Evolutionary conservation across 306 rosid species (phyloP).

Genomic region (Senna tora): DNA sequence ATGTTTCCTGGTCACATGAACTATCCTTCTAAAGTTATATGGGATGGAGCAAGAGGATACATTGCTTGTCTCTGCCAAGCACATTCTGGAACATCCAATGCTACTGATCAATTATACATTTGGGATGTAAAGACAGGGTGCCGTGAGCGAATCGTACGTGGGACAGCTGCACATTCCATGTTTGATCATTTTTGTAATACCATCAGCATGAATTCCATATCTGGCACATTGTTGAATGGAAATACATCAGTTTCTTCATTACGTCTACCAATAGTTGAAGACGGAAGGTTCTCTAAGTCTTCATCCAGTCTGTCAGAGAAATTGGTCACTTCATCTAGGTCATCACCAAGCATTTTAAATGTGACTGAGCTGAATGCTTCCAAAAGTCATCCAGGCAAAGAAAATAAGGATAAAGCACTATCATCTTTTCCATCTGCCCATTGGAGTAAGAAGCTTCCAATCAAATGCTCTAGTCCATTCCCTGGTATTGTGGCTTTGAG

Average conservation of each 20-base stretch:
- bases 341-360: conserved; percentile 52
- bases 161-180: conserved; percentile 90
- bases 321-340: conserved; percentile 51
- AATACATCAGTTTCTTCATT: conserved; percentile 91
- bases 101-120: conserved; percentile 66
- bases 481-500: conserved; percentile 84
- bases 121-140: conserved; percentile 98
- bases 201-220: conserved; percentile 66
- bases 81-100: conserved; percentile 67
- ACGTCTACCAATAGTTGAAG: conserved; percentile 74
- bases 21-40: conserved; percentile 88
- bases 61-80: conserved; percentile 79
- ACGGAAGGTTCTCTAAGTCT: conserved; percentile 63
- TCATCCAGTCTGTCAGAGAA: conserved; percentile 47
- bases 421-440: conserved; percentile 40
- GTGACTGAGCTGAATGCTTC: conserved; percentile 50
- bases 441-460: conserved; percentile 62
- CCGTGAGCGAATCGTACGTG: conserved; percentile 81
- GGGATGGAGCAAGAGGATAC: conserved; percentile 94
- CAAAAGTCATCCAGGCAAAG: conserved; percentile 51
- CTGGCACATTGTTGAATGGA: conserved; percentile 72
- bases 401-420: conserved; percentile 42
- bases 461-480: conserved; percentile 85
- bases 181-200: conserved; percentile 88
- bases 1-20: conserved; percentile 87